Evolutionary conservation across 345 rosid species (phyloP).

Genomic region (Raphanus raphanistrum): DNA sequence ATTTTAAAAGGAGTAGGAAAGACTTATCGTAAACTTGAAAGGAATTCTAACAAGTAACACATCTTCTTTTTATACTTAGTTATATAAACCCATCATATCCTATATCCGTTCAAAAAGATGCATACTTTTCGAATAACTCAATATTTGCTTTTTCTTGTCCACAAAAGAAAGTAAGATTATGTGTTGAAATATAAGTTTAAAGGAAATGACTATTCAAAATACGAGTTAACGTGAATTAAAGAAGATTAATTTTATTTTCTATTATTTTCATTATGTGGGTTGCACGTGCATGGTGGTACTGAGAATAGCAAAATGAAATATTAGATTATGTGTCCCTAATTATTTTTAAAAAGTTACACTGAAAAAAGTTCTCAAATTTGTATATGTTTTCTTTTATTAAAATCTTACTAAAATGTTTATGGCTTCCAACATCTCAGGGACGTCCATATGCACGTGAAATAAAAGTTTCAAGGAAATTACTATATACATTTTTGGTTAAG

Average conservation of each 20-base stretch:
- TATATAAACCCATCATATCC: background rate
- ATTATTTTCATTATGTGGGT: background rate
- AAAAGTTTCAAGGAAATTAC: too few species aligned
- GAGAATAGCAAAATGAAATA: too few species aligned
- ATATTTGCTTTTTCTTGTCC: background rate
- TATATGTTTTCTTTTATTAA: too few species aligned
- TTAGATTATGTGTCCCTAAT: too few species aligned
- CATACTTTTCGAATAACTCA: background rate
- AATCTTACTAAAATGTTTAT: too few species aligned
- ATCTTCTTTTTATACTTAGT: slow-evolving; percentile 20
- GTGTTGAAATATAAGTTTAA: background rate
- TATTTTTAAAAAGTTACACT: too few species aligned
- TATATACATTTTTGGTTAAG: background rate
- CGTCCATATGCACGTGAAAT: background rate
- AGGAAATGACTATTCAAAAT: background rate
- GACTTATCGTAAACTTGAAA: slow-evolving; percentile 37
- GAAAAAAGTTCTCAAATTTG: too few species aligned
- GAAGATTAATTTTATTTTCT: background rate
- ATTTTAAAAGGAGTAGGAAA: slow-evolving; percentile 15
- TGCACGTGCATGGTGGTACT: too few species aligned
- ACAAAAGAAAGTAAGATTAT: background rate
- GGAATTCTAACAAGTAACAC: slow-evolving; percentile 38
- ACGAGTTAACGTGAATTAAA: background rate
- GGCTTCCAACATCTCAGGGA: too few species aligned
- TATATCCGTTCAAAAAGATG: background rate